Evolutionary conservation across 257 asterid species (phyloP).

Genomic region (Jasminum sambac): DNA sequence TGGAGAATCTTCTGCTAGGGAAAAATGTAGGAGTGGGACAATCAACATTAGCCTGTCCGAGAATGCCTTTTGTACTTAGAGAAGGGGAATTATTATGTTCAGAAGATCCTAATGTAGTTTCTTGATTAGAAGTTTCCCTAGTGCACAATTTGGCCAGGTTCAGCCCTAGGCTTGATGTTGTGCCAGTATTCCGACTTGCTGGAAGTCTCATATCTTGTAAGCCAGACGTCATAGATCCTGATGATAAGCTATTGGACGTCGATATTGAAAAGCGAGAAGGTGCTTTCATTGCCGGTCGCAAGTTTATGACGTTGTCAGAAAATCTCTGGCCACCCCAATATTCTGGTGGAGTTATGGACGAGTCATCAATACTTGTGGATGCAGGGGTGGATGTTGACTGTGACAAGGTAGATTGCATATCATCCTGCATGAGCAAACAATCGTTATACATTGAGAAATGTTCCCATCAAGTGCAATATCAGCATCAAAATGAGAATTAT

Average conservation of each 20-base stretch:
- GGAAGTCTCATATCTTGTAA: conserved; percentile 50
- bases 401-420: conserved; percentile 46
- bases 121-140: conserved; percentile 49
- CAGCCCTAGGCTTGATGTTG: conserved; percentile 41
- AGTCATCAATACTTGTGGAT: conserved; percentile 54
- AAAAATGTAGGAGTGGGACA: conserved; percentile 55
- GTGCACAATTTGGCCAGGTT: conserved; percentile 47
- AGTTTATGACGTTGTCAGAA: conserved; percentile 60
- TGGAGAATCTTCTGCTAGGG: conserved; percentile 68
- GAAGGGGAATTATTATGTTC: conserved; percentile 55
- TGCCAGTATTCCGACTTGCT: conserved; percentile 49
- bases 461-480: conserved; percentile 19
- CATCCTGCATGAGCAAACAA: conserved; percentile 60
- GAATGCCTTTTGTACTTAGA: conserved; percentile 39
- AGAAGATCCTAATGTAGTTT: conserved; percentile 46
- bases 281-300: conserved; percentile 58
- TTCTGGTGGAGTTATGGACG: conserved; percentile 90
- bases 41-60: conserved; percentile 54
- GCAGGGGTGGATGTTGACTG: conserved; percentile 58
- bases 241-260: conserved; percentile 51
- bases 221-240: conserved; percentile 62
- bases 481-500: conserved; percentile 12
- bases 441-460: conserved; percentile 18
- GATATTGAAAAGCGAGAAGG: conserved; percentile 70
- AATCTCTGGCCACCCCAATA: conserved; percentile 94